These are phyloP conservation scores for Curvularia sp. DNA, from an alignment of 2,329 filamentous ascomycete species.

Conservation along the genomic window DNA sequence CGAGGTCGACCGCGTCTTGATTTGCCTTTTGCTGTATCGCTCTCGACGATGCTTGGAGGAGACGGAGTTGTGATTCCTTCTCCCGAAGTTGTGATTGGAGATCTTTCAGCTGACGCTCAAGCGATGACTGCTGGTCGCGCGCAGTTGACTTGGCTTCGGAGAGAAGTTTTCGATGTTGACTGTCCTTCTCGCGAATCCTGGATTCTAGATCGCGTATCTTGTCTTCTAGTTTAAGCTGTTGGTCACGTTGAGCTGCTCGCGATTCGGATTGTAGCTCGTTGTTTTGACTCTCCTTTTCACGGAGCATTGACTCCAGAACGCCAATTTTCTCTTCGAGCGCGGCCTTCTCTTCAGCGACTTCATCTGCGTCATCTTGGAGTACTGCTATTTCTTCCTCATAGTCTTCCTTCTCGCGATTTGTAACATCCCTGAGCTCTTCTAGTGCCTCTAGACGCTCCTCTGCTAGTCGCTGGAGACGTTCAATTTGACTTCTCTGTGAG, in stretches of 20 bases:
- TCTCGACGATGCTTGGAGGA: conserved; percentile 40
- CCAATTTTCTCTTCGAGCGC: conserved; percentile 66
- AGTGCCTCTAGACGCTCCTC: conserved; percentile 54
- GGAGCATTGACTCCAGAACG: conserved; percentile 44
- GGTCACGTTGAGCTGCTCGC: conserved; percentile 67
- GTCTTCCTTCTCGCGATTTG: conserved; percentile 54
- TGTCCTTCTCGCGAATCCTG: conserved; percentile 40
- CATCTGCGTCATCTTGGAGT: conserved; percentile 53
- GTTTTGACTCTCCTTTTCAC: conserved; percentile 47
- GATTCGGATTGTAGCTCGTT: conserved; percentile 30
- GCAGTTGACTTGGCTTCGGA: conserved; percentile 35
- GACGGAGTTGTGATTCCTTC: conserved; percentile 36
- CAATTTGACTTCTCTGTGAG: conserved; percentile 39
- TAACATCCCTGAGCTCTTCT: conserved; percentile 59
- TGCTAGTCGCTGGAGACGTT: conserved; percentile 43
- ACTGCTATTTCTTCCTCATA: conserved; percentile 64
- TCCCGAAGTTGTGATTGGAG: conserved; percentile 35
- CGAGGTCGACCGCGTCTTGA: conserved; percentile 40
- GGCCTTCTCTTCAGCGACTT: conserved; percentile 58
- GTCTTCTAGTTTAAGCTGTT: conserved; percentile 50
- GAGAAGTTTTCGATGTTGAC: conserved; percentile 37
- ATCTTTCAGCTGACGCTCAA: conserved; percentile 59
- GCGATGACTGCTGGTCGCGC: conserved; percentile 52
- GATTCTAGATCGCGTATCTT: conserved; percentile 55
- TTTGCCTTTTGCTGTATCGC: conserved; percentile 38